Base-by-base conservation (phyloP, 495 filamentous ascomycete genomes). In the Penicillium subrubescens region DNA sequence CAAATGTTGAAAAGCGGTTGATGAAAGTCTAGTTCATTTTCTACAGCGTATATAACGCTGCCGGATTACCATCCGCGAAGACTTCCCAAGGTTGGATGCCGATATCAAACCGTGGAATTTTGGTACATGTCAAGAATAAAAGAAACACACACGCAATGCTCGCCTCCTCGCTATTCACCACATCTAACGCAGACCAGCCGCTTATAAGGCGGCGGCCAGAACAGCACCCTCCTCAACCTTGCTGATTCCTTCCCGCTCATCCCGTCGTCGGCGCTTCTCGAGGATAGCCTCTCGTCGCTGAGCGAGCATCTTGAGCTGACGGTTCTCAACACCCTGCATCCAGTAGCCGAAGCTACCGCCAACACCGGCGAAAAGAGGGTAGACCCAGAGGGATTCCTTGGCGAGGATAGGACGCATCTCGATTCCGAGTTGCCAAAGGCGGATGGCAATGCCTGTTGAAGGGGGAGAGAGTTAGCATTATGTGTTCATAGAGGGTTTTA, bases 311-410 rank as follows among this genome's bases (percentile, higher is more conserved):
- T 84, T 84, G 55, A 87, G 82, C 80, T 97, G 94, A 63, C 88
- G 82, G 70, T 88, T 74, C 75, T 96, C 91, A 44, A 97, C 91
- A 59, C 91, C 90, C 81, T 90, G 86, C 67, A 99, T 79, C 92
- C 94, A 98, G 84, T 97, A 98, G 59, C 95, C 95, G 77, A 99
- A 97, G 78, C 89, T 91, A 55, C 88, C 94, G 66, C 94, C 93
- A 59, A 91, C 84, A 63, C 83, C 86, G 29, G 86, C 92, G 76
- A 93, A 99, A 73, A 97, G 76, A 56, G 96, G 94, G 80, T 96
- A 99, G n/a, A 86, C 92, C 90, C 89, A 94, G 64, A 95, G 83
- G 44, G 89, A 87, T 73, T 87, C 82, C 61, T 81, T 84, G 76
- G 86, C 87, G 83, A 97, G 90, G 76, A 96, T 87, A 21, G 95